Evolutionary conservation across 108 stramenopile species (phyloP), one percentile per base, ranked within the genome.

Genomic region (Pseudonitzschia pungens): DNA sequence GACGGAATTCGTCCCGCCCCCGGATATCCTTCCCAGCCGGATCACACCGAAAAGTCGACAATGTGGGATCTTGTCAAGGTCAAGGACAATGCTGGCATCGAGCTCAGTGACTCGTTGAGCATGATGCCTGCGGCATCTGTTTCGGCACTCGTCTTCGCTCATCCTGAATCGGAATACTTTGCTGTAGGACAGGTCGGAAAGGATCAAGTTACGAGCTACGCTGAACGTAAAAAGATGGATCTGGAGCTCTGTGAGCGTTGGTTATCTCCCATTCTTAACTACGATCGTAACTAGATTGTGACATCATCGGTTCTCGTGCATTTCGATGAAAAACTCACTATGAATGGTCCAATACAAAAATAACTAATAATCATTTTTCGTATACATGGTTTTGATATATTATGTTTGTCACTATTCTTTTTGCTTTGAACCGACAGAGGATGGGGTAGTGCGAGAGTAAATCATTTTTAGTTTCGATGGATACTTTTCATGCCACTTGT

Each of bases 101-200:
- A 78, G 71, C 81, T 99, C 27, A 93, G 95, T 32, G 97, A 98
- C 51, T 94, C 92, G 22, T 74, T 98, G 27, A 96, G 95, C 69
- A 99, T 99, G 99, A 95, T 98, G 80, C 99, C 99, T 18, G 98
- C 99, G 1, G 87, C 96, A 12, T 97, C 98, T 15, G 99, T 99
- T 18, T 95, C 94, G 16, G 98, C 98, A 4, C 79, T 99, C 22
- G 98, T 99, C 10, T 99, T 99, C 77, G 97, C 98, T 18, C 98
- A 99, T 76, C 92, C 94, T 0, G 72, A 98, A 42, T 91, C 96
- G 2, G 70, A 91, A 68, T 99, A 99, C 86, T 99, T 99, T 77
- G 98, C 99, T 42, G 98, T 99, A 36, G 99, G 99, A 24, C 96
- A 98, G 74, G 83, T 99, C 14, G 94, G 92, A n/a, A 98, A 98